Evolutionary conservation across 2,329 filamentous ascomycete species (phyloP).

Genomic region (Aspergillus transmontanensis): DNA sequence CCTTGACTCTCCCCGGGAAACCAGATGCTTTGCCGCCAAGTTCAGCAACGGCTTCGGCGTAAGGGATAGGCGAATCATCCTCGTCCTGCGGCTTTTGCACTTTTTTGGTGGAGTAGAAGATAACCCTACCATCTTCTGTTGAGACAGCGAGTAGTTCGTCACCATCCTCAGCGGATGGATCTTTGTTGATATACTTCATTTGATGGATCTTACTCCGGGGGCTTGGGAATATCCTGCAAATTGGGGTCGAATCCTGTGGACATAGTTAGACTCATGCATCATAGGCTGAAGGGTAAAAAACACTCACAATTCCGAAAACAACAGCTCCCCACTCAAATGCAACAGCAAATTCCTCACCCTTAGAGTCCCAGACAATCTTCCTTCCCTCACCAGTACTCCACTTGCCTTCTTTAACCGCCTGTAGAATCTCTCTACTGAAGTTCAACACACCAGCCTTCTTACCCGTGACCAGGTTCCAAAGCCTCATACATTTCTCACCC

Average conservation of each 20-base stretch:
- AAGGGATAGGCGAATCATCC: conserved; percentile 60
- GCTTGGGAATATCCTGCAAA: conserved; percentile 69
- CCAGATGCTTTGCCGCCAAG: conserved; percentile 73
- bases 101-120: conserved; percentile 75
- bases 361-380: conserved; percentile 76
- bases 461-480: conserved; percentile 96
- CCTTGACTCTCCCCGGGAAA: conserved; percentile 77
- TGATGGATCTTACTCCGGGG: conserved; percentile 81
- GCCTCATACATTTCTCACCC: conserved; percentile 85
- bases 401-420: conserved; percentile 74
- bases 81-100: conserved; percentile 44
- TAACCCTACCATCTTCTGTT: conserved; percentile 84
- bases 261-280: conserved; percentile 19
- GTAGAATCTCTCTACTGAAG: conserved; percentile 73
- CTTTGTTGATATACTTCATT: conserved; percentile 66
- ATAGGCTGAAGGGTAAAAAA: background rate
- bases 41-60: conserved; percentile 66
- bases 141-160: conserved; percentile 71
- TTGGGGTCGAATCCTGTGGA: conserved; percentile 70
- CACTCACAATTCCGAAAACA: conserved; percentile 73
- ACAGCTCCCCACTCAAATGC: conserved; percentile 83
- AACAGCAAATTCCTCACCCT: conserved; percentile 82
- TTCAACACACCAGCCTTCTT: conserved; percentile 93
- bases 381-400: conserved; percentile 80
- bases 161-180: conserved; percentile 48